Evolutionary conservation across 441 rosid species (phyloP).

Genomic region (Macaranga tanarius): DNA sequence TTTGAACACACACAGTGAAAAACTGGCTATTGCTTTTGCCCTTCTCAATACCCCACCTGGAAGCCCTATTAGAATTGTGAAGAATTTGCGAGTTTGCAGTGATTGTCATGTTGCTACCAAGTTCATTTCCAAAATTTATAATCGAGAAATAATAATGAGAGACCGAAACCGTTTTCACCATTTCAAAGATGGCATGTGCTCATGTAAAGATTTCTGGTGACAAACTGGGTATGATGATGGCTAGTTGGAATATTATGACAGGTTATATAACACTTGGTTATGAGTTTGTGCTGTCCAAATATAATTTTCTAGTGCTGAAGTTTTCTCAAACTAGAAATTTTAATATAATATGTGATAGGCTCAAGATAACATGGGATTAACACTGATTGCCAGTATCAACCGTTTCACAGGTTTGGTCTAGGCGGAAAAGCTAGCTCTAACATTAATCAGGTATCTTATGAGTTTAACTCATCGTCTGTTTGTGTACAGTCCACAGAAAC

Average conservation of each 20-base stretch:
- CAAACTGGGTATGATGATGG: not conserved
- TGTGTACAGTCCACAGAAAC: not conserved
- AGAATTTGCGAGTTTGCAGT: slow-evolving; percentile 54
- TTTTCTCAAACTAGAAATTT: not conserved
- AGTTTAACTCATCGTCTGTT: not conserved
- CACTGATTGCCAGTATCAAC: not conserved
- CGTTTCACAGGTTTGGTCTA: not conserved
- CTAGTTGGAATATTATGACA: not conserved
- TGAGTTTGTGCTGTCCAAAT: not conserved
- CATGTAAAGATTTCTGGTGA: slow-evolving; percentile 56
- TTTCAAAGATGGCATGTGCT: slow-evolving; percentile 52
- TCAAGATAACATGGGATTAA: not conserved
- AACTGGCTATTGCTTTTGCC: slow-evolving; percentile 57
- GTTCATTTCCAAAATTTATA: slow-evolving; percentile 47
- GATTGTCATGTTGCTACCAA: slow-evolving; percentile 57
- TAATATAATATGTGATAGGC: not conserved
- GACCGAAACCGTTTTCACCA: slow-evolving; percentile 53
- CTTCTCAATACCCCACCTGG: slow-evolving; percentile 51
- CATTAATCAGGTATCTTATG: not conserved
- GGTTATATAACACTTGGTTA: not conserved
- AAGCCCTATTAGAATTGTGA: slow-evolving; percentile 50
- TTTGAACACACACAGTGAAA: slow-evolving; percentile 53
- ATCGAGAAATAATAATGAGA: slow-evolving; percentile 50
- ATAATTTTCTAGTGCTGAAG: not conserved
- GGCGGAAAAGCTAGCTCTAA: not conserved